Base-by-base conservation (phyloP, 2,329 filamentous ascomycete genomes). In the Exophiala bonariae region DNA sequence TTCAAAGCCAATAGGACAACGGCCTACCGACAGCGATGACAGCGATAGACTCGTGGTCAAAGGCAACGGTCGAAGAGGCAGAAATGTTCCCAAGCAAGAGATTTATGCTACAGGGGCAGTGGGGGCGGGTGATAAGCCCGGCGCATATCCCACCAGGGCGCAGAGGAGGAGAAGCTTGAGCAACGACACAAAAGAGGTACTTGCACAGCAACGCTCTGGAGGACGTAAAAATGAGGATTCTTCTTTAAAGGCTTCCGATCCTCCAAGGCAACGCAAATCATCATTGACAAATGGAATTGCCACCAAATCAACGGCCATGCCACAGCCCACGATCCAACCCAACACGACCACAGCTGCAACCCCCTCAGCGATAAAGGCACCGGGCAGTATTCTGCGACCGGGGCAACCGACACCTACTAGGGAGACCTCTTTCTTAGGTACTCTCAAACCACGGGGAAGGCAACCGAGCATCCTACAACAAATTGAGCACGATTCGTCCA, bases 31-130 rank as follows among this genome's bases (percentile, higher is more conserved):
- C 33, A 58, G 55, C 50, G 57, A 59, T 41, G 57, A 59, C 34
- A 59, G 57, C 45, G 57, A 59, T 49, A 47, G 47, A 30, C 54
- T 59, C 40, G 57, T 59, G 37, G 55, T 53, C 35, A 58, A 50
- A 28, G 43, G 49, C 20, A 47, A 20, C 50, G 51, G 51, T 3
- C 44, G 55, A 35, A 49, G 53, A 36, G 44, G 51, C 18, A 45
- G 50, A 22, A 40, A 49, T 37, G 41, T 40, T 16, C 36, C 47
- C 32, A 43, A 37, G 32, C 51, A 57, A 28, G 56, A 59, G 18
- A 54, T 59, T 17, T 59, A 55, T 44, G 56, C 56, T n/a, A 57
- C 56, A 16, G 57, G 57, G 13, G 57, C 47, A 2, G 51, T 59
- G 16, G 55, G 40, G 14, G 39, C 28, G 8, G 54, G 54, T 39